Conservation (phyloP, 108 stramenopile species). For the Craspedostauros australis region DNA sequence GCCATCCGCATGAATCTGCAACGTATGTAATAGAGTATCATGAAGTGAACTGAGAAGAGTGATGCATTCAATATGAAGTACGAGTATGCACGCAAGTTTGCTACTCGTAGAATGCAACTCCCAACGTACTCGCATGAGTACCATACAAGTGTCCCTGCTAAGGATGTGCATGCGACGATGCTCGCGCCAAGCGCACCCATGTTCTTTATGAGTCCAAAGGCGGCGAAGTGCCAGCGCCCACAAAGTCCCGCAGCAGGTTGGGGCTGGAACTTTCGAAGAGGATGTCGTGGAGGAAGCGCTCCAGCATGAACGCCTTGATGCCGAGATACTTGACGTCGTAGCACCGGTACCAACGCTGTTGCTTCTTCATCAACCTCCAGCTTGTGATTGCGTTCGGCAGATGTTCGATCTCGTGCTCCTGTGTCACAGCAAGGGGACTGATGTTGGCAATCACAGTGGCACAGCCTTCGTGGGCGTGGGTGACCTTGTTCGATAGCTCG, state of each 20-base stretch:
- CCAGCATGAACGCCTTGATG: constrained; percentile 93
- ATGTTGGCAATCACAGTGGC: constrained; percentile 67
- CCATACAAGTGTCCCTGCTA: too few species aligned
- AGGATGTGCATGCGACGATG: too few species aligned
- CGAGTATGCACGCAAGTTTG: too few species aligned
- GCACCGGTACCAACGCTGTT: constrained; percentile 90
- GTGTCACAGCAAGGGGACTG: constrained; percentile 62
- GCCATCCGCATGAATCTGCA: too few species aligned
- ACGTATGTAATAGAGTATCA: too few species aligned
- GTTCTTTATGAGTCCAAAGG: too few species aligned
- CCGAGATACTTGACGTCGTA: constrained; percentile 89
- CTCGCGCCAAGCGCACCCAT: too few species aligned
- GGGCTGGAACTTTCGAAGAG: constrained; percentile 86
- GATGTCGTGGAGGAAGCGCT: constrained; percentile 93
- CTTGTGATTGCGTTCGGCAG: constrained; percentile 83
- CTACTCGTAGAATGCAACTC: too few species aligned
- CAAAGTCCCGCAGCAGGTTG: constrained; percentile 71
- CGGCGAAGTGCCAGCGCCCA: constrained; percentile 23
- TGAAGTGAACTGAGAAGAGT: too few species aligned
- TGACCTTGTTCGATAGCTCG: constrained; percentile 61
- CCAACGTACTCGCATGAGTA: too few species aligned
- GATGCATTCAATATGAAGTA: too few species aligned
- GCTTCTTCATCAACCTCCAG: constrained; percentile 81
- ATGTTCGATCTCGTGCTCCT: constrained; percentile 71
- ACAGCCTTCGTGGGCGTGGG: constrained; percentile 70